A percentile compares a stretch with the other conserved stretches of the same genome.
Evolutionary conservation across 805 yeast species (phyloP).

Genomic region (Kazachstania kunashirensis): DNA sequence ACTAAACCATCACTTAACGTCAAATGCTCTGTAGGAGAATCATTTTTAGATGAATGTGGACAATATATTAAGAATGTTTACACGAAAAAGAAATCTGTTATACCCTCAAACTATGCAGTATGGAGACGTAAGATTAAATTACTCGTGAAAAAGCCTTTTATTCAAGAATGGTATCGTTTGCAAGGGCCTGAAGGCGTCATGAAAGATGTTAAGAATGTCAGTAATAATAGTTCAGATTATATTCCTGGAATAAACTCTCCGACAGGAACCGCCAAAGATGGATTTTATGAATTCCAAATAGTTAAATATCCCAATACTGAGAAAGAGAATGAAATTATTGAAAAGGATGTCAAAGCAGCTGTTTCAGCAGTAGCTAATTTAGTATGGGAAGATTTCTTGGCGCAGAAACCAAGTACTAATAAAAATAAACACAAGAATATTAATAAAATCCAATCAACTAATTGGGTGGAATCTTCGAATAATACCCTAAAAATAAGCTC

Average conservation of each 20-base stretch:
- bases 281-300: constrained; percentile 21
- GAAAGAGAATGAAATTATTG: constrained; percentile 6
- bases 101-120: constrained; percentile 21
- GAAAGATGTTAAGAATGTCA: constrained; percentile 1
- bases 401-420: background rate
- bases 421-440: background rate
- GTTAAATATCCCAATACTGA: constrained; percentile 15
- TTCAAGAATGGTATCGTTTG: constrained; percentile 20
- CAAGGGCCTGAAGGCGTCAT: constrained; percentile 15
- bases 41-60: constrained; percentile 2
- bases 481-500: background rate
- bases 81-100: constrained; percentile 6
- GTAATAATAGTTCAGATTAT: background rate
- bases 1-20: constrained; percentile 24
- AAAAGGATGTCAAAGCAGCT: constrained; percentile 11
- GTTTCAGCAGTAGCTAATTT: constrained; percentile 14
- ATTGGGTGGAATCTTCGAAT: constrained; percentile 7
- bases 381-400: constrained; percentile 16
- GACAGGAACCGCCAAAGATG: constrained; percentile 25
- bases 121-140: constrained; percentile 17
- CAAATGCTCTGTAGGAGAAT: background rate
- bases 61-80: constrained; percentile 4
- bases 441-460: background rate
- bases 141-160: constrained; percentile 10
- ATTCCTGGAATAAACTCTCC: background rate